phyloP scores from a whole-genome alignment of 2,329 filamentous ascomycete species.

The Cordyceps fumosorosea region DNA sequence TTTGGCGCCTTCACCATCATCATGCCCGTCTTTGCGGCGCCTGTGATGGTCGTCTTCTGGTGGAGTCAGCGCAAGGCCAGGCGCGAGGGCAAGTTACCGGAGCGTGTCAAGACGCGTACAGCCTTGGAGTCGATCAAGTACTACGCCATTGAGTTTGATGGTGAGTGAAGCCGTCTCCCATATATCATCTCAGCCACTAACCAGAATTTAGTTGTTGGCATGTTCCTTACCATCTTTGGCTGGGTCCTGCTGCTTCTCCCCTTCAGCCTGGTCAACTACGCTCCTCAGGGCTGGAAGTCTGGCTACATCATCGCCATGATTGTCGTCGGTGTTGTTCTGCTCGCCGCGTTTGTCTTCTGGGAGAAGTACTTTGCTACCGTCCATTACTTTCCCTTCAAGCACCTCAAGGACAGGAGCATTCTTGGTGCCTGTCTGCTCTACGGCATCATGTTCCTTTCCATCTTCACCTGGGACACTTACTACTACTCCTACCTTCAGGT shows the following conservation, averaged over 20 bases:
- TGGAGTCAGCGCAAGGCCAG: conserved; percentile 40
- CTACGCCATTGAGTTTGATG: conserved; percentile 55
- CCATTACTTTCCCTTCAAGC: conserved; percentile 49
- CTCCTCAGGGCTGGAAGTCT: conserved; percentile 33
- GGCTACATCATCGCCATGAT: conserved; percentile 40
- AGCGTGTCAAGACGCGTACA: conserved; percentile 38
- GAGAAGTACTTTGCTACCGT: conserved; percentile 51
- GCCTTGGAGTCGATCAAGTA: conserved; percentile 39
- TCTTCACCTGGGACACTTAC: conserved; percentile 41
- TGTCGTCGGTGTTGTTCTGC: conserved; percentile 42
- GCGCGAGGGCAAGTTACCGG: conserved; percentile 38
- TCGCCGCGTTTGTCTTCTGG: conserved; percentile 46
- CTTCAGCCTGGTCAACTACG: conserved; percentile 33
- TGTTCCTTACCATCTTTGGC: conserved; percentile 44
- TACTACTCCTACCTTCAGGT: conserved; percentile 46
- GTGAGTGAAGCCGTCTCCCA: conserved; percentile 20
- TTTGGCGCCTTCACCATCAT: conserved; percentile 61
- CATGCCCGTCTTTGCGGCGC: conserved; percentile 40
- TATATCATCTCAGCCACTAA: neutral
- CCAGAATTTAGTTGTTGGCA: conserved; percentile 33
- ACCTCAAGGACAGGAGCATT: conserved; percentile 44
- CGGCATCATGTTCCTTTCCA: conserved; percentile 34
- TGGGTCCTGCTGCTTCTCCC: conserved; percentile 48
- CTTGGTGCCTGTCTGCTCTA: conserved; percentile 38
- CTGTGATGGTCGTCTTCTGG: conserved; percentile 29